phyloP scores from a whole-genome alignment of 2,329 filamentous ascomycete species.

The Simplicillium sp. region DNA sequence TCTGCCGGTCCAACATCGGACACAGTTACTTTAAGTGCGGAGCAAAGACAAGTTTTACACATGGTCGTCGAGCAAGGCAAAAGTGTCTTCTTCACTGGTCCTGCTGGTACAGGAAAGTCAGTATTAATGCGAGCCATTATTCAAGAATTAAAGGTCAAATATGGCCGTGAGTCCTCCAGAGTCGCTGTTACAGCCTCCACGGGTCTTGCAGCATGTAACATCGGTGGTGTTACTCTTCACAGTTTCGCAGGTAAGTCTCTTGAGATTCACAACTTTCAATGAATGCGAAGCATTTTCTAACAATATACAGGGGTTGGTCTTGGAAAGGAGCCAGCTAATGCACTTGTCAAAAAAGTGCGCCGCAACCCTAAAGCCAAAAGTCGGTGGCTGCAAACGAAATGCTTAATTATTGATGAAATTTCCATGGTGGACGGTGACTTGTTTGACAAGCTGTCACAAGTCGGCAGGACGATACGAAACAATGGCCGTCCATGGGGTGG shows the following conservation, averaged over 20 bases:
- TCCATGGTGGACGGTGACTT: constrained; percentile 98
- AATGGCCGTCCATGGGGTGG: constrained; percentile 91
- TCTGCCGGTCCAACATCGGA: constrained; percentile 30
- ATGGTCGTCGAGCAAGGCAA: constrained; percentile 71
- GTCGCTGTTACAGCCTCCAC: constrained; percentile 94
- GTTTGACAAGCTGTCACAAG: constrained; percentile 89
- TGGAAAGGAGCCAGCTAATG: constrained; percentile 75
- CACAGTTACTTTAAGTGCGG: constrained; percentile 66
- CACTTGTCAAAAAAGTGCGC: constrained; percentile 83
- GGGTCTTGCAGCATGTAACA: constrained; percentile 90
- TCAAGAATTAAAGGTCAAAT: constrained; percentile 66
- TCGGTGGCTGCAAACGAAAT: constrained; percentile 81
- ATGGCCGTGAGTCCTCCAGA: constrained; percentile 65
- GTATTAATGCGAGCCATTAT: constrained; percentile 93
- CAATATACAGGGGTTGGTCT: constrained; percentile 57
- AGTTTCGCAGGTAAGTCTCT: constrained; percentile 67
- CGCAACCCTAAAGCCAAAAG: constrained; percentile 79
- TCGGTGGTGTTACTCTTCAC: constrained; percentile 90
- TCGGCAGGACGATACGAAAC: constrained; percentile 77
- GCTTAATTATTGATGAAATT: constrained; percentile 86
- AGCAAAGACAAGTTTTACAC: constrained; percentile 76
- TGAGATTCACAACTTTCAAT: neutral
- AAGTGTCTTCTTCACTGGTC: constrained; percentile 97
- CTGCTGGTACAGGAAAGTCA: constrained; percentile 93
- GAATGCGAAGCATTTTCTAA: constrained; percentile 3